Evolutionary conservation across 257 asterid genomes (phyloP).

Genomic region (Dorcoceras hygrometricum): DNA sequence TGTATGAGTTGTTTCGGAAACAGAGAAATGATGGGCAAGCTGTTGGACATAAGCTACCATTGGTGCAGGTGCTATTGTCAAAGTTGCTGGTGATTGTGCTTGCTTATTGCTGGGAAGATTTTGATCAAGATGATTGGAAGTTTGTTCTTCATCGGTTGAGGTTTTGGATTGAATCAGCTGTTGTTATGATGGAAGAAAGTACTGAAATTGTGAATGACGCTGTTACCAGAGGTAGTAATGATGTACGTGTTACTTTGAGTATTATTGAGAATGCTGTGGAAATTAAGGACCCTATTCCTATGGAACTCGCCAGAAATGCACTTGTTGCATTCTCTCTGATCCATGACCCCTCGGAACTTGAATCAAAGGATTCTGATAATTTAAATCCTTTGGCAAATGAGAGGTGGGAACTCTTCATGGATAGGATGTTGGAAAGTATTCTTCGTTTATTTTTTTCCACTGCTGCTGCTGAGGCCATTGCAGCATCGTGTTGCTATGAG

Average conservation of each 20-base stretch:
- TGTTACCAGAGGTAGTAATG: constrained; percentile 36
- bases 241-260: constrained; percentile 38
- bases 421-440: constrained; percentile 76
- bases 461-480: constrained; percentile 72
- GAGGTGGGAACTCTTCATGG: constrained; percentile 69
- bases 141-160: constrained; percentile 72
- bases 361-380: constrained; percentile 40
- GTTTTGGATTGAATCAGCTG: constrained; percentile 87
- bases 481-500: constrained; percentile 46
- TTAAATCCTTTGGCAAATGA: constrained; percentile 48
- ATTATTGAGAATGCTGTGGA: constrained; percentile 45
- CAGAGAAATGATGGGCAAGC: constrained; percentile 71
- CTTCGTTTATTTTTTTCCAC: constrained; percentile 88
- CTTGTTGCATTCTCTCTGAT: constrained; percentile 72
- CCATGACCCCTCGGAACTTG: constrained; percentile 39
- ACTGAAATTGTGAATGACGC: constrained; percentile 66
- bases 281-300: constrained; percentile 42
- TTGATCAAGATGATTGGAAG: constrained; percentile 90
- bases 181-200: constrained; percentile 77
- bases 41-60: constrained; percentile 67
- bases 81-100: constrained; percentile 64
- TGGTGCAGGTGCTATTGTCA: constrained; percentile 69
- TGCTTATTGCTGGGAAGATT: constrained; percentile 92
- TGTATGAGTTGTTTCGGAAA: constrained; percentile 71
- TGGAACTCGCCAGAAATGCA: constrained; percentile 75